Evolutionary conservation across 2,329 filamentous ascomycete genomes (phyloP).

Genomic region (Pseudocercospora vitis): DNA sequence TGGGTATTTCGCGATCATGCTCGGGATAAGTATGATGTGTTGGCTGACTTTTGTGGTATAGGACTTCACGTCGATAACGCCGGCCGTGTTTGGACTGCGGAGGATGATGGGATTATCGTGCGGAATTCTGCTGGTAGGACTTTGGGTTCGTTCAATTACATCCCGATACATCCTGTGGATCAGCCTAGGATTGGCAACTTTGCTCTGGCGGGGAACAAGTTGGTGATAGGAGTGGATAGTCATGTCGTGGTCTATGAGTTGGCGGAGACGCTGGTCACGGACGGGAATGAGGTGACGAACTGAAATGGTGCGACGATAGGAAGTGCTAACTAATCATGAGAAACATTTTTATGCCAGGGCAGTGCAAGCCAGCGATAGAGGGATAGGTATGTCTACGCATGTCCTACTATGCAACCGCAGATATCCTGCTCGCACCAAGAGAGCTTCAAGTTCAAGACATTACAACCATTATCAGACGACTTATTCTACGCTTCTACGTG

Average conservation of each 20-base stretch:
- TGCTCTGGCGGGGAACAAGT: conserved; percentile 12
- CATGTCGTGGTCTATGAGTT: not conserved
- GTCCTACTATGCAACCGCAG: no score
- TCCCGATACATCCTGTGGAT: not conserved
- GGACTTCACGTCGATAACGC: conserved; percentile 26
- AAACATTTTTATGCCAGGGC: no score
- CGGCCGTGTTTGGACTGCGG: conserved; percentile 29
- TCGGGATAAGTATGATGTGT: no score
- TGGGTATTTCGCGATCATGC: no score
- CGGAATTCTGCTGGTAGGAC: conserved; percentile 1
- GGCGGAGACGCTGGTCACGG: not conserved
- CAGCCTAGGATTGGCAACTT: conserved; percentile 10
- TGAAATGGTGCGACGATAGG: no score
- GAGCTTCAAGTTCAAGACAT: no score
- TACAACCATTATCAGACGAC: no score
- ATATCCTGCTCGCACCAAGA: no score
- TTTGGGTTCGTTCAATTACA: conserved; percentile 5
- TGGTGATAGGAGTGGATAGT: not conserved
- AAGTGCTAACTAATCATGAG: no score
- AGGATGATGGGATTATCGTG: conserved; percentile 28
- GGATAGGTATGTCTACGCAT: no score
- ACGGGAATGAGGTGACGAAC: not conserved
- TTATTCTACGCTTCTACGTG: no score
- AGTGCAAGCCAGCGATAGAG: no score
- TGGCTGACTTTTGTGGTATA: not conserved